phyloP scores from a whole-genome alignment of 1,284 basidiomycete species.

The Chiua sp. region DNA sequence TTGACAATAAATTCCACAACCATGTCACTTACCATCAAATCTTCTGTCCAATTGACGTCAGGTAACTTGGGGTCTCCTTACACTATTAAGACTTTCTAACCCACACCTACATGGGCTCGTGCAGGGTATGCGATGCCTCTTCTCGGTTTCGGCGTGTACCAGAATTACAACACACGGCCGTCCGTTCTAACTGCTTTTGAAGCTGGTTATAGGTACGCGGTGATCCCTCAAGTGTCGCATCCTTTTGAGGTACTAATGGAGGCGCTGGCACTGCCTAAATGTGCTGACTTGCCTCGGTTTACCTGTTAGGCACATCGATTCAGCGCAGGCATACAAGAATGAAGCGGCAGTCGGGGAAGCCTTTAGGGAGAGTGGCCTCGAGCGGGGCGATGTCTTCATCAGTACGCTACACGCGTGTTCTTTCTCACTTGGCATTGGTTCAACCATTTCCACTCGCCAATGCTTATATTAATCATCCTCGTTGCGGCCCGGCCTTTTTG shows the following conservation, averaged over 20 bases:
- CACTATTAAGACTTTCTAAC: neutral
- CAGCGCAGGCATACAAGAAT: slow-evolving; percentile 77
- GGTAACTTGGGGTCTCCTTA: slow-evolving; percentile 32
- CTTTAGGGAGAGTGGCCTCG: slow-evolving; percentile 55
- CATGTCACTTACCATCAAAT: slow-evolving; percentile 38
- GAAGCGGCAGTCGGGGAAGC: slow-evolving; percentile 70
- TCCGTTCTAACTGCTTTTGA: slow-evolving; percentile 74
- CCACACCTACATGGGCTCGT: neutral
- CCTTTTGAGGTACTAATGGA: neutral
- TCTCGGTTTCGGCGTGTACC: slow-evolving; percentile 86
- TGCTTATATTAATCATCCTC: neutral
- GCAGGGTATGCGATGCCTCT: slow-evolving; percentile 67
- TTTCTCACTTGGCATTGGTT: neutral
- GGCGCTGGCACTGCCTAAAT: neutral
- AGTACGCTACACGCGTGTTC: slow-evolving; percentile 50
- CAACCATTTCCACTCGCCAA: neutral
- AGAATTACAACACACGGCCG: slow-evolving; percentile 62
- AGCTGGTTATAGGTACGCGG: slow-evolving; percentile 70
- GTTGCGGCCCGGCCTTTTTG: neutral
- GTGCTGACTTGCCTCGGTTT: neutral
- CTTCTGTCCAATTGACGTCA: slow-evolving; percentile 43
- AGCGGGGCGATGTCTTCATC: slow-evolving; percentile 67
- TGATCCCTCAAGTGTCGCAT: slow-evolving; percentile 8
- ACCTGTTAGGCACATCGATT: slow-evolving; percentile 63
- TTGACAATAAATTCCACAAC: neutral